Evolutionary conservation across 768 basidiomycete species (phyloP).

Genomic region (Neoboletus subvelutipes): DNA sequence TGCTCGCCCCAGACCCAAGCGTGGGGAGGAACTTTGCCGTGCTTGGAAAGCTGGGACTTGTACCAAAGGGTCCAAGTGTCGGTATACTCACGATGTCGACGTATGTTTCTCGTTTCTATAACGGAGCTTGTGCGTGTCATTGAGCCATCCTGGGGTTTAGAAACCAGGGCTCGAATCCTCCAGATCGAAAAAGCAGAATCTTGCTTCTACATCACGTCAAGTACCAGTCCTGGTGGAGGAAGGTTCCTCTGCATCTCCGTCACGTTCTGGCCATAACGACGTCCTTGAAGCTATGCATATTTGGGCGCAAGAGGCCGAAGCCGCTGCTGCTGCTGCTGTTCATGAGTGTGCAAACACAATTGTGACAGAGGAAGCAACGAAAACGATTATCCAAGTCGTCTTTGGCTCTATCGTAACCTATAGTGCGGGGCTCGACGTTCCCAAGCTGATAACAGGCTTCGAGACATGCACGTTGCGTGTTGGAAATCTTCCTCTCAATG

Average conservation of each 20-base stretch:
- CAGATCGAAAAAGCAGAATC: constrained; percentile 1
- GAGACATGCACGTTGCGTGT: constrained; percentile 50
- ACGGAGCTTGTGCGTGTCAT: background rate
- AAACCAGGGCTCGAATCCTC: constrained; percentile 1
- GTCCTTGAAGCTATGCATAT: background rate
- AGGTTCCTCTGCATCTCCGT: background rate
- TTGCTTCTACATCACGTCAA: background rate
- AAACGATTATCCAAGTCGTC: constrained; percentile 43
- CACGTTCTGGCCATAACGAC: background rate
- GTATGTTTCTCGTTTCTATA: constrained; percentile 19
- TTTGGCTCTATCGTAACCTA: constrained; percentile 51
- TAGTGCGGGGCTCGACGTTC: constrained; percentile 47
- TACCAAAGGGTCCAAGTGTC: constrained; percentile 35
- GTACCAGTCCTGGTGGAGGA: background rate
- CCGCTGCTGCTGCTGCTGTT: constrained; percentile 10
- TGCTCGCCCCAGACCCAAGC: constrained; percentile 23
- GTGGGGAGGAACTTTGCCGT: constrained; percentile 21
- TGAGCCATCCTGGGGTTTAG: constrained; percentile 3
- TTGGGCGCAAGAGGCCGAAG: constrained; percentile 14
- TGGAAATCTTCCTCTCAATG: constrained; percentile 43
- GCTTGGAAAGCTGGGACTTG: constrained; percentile 41
- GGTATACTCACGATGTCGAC: constrained; percentile 34
- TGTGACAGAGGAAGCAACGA: constrained; percentile 41
- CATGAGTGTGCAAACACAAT: constrained; percentile 7
- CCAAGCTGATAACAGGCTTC: constrained; percentile 46